Conservation (phyloP, 345 rosid genomes). For the Psidium friedrichsthalianum region DNA sequence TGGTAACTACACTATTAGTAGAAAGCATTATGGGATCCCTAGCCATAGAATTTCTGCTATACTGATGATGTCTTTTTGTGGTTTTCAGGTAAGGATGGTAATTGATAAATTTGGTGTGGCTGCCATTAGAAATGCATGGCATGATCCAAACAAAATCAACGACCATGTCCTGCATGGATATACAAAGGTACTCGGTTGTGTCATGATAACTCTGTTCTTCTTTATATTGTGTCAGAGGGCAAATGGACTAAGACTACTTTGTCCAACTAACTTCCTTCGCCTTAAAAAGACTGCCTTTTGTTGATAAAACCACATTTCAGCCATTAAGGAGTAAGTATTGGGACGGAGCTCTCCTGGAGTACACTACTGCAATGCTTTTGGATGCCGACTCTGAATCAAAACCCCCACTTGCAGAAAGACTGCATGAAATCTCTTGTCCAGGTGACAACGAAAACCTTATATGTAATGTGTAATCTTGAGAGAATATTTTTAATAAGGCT, state of each 20-base stretch:
- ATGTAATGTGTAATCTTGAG: background rate
- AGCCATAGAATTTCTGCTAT: background rate
- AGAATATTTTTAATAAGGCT: background rate
- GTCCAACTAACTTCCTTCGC: background rate
- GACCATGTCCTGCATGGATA: constrained; percentile 58
- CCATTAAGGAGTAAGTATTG: constrained; percentile 61
- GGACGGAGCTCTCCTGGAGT: constrained; percentile 77
- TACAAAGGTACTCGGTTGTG: constrained; percentile 46
- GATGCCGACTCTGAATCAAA: constrained; percentile 26
- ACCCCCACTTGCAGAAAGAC: constrained; percentile 37
- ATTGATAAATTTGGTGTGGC: constrained; percentile 66
- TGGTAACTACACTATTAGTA: background rate
- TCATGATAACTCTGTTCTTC: background rate
- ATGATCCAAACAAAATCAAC: constrained; percentile 39
- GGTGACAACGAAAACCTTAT: constrained; percentile 20
- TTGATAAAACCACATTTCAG: constrained; percentile 24
- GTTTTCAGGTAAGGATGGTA: constrained; percentile 45
- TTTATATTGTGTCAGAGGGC: background rate
- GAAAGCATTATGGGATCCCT: background rate
- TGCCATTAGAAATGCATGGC: constrained; percentile 67
- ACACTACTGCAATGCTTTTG: constrained; percentile 51
- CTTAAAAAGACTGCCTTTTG: background rate
- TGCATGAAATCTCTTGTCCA: constrained; percentile 61
- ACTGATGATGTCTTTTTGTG: background rate
- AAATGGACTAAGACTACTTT: background rate